Base-by-base conservation (phyloP, 1,139 yeast species). In the Protomyces pachydermus region DNA sequence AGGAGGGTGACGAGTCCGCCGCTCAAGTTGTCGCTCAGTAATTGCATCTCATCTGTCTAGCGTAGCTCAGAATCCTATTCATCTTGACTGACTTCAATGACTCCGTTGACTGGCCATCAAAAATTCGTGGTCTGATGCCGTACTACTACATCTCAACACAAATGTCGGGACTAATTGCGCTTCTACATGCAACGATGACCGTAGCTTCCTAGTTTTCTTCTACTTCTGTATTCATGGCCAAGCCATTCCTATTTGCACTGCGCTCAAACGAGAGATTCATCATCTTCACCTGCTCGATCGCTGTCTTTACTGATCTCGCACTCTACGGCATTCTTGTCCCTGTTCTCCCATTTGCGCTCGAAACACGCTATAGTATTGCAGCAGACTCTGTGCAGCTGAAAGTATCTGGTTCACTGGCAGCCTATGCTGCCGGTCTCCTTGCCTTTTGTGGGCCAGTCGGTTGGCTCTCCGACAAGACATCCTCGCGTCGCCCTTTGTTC, bases 361-460 rank as follows among this genome's bases (percentile, higher is more conserved):
- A 65, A 20, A 28, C 64, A 3, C 71, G 73, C 6, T 69, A 75
- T 70, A 73, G 72, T 10, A 70, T 75, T 2, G 39, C 71, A 1
- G 67, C 66, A 28, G 68, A 66, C n/a, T 56, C 66, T 5, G 71
- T 75, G n/a, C 77, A 76, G 65, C 56, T 54, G n/a, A 67, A 69
- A 62, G 71, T 73, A 3, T 72, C 77, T 10, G 61, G 72, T 35
- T 68, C 75, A 1, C 68, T 76, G 63, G 75, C 75, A 0, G 67
- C 73, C 9, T 76, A 75, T 67, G 72, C 78, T 0, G 75, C 71
- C 3, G 78, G 77, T 1, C 68, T 76, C 18, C 71, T 75, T 54
- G 72, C 72, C 23, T 72, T 72, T 2, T 70, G 75, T n/a, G 58
- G 75, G 9, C 60, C 71, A 1, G 72, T 73, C 60, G 78, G 78